Base-by-base conservation (phyloP, 75 land plant genomes). In the Gnetum montanum region DNA sequence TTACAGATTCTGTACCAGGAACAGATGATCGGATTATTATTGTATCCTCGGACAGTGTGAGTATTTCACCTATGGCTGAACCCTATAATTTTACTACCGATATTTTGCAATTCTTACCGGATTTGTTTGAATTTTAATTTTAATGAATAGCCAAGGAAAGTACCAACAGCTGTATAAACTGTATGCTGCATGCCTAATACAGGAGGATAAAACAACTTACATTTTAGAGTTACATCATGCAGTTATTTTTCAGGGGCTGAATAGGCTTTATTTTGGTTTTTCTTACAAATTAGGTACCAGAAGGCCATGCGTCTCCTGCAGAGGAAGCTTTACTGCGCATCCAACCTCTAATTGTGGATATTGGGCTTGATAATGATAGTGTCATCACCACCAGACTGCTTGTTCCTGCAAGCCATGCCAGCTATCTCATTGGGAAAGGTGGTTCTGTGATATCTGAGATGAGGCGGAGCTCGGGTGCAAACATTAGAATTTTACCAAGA, bases 21-120 rank as follows among this genome's bases (percentile, higher is more conserved):
- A 70, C 79, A 24, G 70, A 75, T 28, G 93, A 88, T 12, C 72
- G 85, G 28, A 70, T 81, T 23, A 78, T 88, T 27, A 74, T 74
- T 23, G 54, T 88, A 26, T 68, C 72, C 49, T 76, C 89, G 24
- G 28, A 35, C 31, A 82, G 75, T 72, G 84, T 80, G 53, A 38
- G 73, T 41, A 6, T 19, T 44, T n/a, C n/a, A n/a, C n/a, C n/a
- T n/a, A n/a, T n/a, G n/a, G n/a, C n/a, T n/a, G 28, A 19, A 13
- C 2, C 26, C 35, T 1, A 24, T 20, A 2, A 16, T 0, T 34
- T 15, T 40, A 15, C 10, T 10, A 40, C 12, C 10, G 41, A 10
- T 40, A 15, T 10, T 15, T 28, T 53, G 52, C 47, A 20, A 2
- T 25, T 10, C 22, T 46, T 30, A 4, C 16, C 2, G 49, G 24